Conservation (phyloP, 2,329 filamentous ascomycete species). For the Pseudogymnoascus sp. region DNA sequence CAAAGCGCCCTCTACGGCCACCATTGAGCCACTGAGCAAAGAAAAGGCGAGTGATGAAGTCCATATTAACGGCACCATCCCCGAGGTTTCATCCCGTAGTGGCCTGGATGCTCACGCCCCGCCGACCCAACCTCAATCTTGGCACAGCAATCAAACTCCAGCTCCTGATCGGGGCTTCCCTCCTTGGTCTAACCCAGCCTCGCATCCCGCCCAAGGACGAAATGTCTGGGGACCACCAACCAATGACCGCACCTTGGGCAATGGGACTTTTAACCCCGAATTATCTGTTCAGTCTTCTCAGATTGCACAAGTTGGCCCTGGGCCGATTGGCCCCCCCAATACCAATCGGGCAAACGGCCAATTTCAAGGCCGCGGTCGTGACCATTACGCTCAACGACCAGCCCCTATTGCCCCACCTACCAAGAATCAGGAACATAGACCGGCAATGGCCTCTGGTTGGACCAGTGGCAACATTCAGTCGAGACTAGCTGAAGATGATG, state of each 20-base stretch:
- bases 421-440: conserved; percentile 17
- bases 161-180: conserved; percentile 38
- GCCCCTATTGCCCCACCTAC: conserved; percentile 28
- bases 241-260: conserved; percentile 64
- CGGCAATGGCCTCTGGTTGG: neutral
- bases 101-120: neutral
- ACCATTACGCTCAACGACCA: conserved; percentile 24
- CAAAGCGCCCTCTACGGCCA: neutral
- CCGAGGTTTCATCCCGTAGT: neutral
- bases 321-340: conserved; percentile 30
- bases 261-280: conserved; percentile 66
- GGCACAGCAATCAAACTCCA: conserved; percentile 26
- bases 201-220: conserved; percentile 36
- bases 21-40: neutral
- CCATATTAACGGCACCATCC: neutral
- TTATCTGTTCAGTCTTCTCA: conserved; percentile 38
- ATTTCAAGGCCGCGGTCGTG: conserved; percentile 24
- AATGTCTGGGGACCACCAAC: conserved; percentile 73
- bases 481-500: conserved; percentile 13
- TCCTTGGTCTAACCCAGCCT: conserved; percentile 38
- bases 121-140: conserved; percentile 20
- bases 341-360: conserved; percentile 22
- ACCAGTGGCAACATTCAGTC: conserved; percentile 5
- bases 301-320: conserved; percentile 22
- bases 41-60: neutral